Conservation (phyloP, 2,329 filamentous ascomycete genomes). For the Stachybotrys chartarum region DNA sequence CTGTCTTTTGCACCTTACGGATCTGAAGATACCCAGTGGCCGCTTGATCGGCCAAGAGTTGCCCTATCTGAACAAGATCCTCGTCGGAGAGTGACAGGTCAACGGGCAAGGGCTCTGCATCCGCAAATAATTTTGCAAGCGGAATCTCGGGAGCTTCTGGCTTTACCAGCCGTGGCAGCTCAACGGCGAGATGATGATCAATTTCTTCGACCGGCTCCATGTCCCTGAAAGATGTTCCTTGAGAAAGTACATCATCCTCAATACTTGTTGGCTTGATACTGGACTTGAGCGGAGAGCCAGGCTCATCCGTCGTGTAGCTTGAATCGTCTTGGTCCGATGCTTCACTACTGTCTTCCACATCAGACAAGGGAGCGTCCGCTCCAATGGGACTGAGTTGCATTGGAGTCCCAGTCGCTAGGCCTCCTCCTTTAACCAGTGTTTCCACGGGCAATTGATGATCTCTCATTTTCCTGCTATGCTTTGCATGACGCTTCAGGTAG, state of each 20-base stretch:
- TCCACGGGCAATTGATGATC: constrained; percentile 11
- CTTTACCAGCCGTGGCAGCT: constrained; percentile 41
- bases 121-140: constrained; percentile 49
- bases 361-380: constrained; percentile 27
- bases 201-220: constrained; percentile 37
- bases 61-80: constrained; percentile 59
- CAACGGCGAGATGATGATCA: constrained; percentile 39
- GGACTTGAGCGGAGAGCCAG: constrained; percentile 42
- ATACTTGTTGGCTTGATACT: constrained; percentile 30
- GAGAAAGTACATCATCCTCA: constrained; percentile 48
- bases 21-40: constrained; percentile 42
- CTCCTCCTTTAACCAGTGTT: constrained; percentile 17
- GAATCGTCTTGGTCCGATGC: constrained; percentile 50
- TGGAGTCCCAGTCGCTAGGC: constrained; percentile 15
- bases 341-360: constrained; percentile 42
- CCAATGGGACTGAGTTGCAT: constrained; percentile 28
- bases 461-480: constrained; percentile 28
- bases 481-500: constrained; percentile 41
- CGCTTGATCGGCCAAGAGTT: constrained; percentile 66
- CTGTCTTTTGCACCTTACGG: constrained; percentile 12
- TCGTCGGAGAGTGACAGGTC: constrained; percentile 44
- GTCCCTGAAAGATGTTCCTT: constrained; percentile 44
- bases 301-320: constrained; percentile 42
- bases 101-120: constrained; percentile 46
- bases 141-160: constrained; percentile 42